Evolutionary conservation across 2,329 filamentous ascomycete species (phyloP), one percentile per base, ranked within the genome.

Genomic region (Blastomyces parvus): DNA sequence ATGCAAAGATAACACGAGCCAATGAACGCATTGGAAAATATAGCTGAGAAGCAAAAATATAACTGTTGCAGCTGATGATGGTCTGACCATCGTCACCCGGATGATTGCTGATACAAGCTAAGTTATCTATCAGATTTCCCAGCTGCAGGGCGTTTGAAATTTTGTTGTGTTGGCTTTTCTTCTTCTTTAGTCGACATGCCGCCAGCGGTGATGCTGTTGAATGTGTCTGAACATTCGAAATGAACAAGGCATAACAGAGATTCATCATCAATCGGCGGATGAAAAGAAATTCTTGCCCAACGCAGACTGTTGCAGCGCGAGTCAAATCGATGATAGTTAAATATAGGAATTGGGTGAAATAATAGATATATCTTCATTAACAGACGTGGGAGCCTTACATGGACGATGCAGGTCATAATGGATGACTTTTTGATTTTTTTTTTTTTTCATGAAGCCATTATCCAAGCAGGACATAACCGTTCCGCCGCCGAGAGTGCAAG

Each of bases 161-260:
- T 40, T 58, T 46, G 1, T 40, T 59, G 30, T 44, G 40, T n/a
- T 59, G 38, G 57, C 57, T 42, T 38, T 59, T 40, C n/a, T 59
- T 30, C 56, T n/a, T 59, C 27, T 27, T 27, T 30, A 59, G 56
- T n/a, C 56, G 22, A 17, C 56, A 46, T 38, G 22, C 55, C 19
- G 11, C 36, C 17, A 40, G n/a, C 3, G 42, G n/a, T 3, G 36
- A 36, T 25, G 33, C 36, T 25, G 55, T n/a, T 9, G 19, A 57
- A n/a, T 2, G 50, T 53, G 11, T 17, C 4, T 57, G 33, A 8
- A 13, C 13, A 55, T 36, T 13, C 3, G 53, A 19, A 5, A 22
- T 36, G 7, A 38, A 22, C 17, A 57, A 40, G 53, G 19, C 33
- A 57, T n/a, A 13, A 38, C 36, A n/a, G n/a, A 25, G 8, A 19